A percentile compares a stretch with the other conserved stretches of the same genome.
phyloP scores from a whole-genome alignment of 768 basidiomycete genomes.

The Nidularia sp. region DNA sequence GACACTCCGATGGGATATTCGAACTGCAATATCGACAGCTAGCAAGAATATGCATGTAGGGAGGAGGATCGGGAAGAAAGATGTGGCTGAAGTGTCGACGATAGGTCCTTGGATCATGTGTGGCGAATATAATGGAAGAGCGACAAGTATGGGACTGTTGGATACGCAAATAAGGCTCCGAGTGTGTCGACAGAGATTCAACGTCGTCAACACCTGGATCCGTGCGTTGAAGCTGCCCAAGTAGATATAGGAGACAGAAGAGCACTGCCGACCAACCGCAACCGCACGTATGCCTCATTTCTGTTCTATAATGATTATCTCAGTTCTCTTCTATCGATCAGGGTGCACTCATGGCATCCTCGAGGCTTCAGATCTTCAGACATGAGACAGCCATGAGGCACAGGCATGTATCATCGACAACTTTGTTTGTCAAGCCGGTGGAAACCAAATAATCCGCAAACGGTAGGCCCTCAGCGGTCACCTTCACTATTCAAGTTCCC shows the following conservation, averaged over 20 bases:
- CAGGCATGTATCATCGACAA: not conserved
- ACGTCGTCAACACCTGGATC: too few species aligned
- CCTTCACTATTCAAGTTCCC: too few species aligned
- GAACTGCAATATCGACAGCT: slow-evolving; percentile 24
- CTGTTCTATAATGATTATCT: slow-evolving; percentile 5
- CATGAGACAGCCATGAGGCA: slow-evolving; percentile 17
- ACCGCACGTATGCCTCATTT: slow-evolving; percentile 12
- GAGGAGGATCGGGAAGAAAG: slow-evolving; percentile 25
- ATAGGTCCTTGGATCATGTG: slow-evolving; percentile 9
- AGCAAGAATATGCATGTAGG: slow-evolving; percentile 24
- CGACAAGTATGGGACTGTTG: not conserved
- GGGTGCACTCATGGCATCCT: slow-evolving; percentile 4
- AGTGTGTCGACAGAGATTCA: too few species aligned
- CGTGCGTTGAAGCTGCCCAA: too few species aligned
- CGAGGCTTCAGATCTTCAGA: slow-evolving; percentile 4
- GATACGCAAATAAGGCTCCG: not conserved
- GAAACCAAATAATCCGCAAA: too few species aligned
- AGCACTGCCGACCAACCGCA: not conserved
- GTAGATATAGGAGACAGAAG: not conserved
- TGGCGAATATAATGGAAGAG: slow-evolving; percentile 5
- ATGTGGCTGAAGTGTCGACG: slow-evolving; percentile 13
- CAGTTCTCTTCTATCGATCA: slow-evolving; percentile 2
- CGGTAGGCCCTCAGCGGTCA: too few species aligned
- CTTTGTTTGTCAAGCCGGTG: too few species aligned
- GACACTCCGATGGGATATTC: slow-evolving; percentile 10